A percentile compares a stretch with the other conserved stretches of the same genome.
Conservation (phyloP, 139 green algal species). For the Picochlorum sp. region DNA sequence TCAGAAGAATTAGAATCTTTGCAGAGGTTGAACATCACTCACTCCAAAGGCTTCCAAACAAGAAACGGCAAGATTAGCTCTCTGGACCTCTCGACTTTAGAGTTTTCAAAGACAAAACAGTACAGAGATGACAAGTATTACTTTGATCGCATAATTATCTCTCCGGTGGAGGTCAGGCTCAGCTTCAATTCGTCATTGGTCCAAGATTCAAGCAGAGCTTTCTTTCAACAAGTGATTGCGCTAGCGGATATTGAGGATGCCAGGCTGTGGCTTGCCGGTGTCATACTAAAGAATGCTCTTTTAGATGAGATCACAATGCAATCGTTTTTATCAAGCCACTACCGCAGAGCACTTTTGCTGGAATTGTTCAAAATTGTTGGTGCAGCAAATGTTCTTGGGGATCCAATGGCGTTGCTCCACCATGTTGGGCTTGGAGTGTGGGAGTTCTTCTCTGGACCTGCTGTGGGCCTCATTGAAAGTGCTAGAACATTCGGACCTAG, state of each 20-base stretch:
- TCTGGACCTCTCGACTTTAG: neutral
- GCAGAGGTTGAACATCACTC: too few relatives aligned
- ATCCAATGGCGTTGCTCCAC: conserved; percentile 40
- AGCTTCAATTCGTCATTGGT: conserved; percentile 45
- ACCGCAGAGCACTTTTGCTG: conserved; percentile 43
- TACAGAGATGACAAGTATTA: conserved; percentile 42
- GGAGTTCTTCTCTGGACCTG: conserved; percentile 34
- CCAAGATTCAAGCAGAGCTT: conserved; percentile 1
- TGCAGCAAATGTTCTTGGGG: conserved; percentile 36
- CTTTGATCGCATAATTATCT: conserved; percentile 46
- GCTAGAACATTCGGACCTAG: conserved; percentile 14
- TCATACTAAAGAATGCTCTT: conserved; percentile 49
- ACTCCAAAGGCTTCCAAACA: too few relatives aligned
- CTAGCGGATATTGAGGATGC: conserved; percentile 68
- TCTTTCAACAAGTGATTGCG: conserved; percentile 42
- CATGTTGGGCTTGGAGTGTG: conserved; percentile 44
- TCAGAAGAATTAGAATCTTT: neutral
- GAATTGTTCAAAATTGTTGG: conserved; percentile 56
- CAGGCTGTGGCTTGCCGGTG: conserved; percentile 43
- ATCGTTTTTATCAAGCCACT: conserved; percentile 54
- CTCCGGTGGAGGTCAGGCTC: conserved; percentile 36
- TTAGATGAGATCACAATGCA: conserved; percentile 43
- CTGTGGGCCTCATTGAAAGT: conserved; percentile 31
- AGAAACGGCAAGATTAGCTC: neutral
- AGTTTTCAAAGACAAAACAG: neutral